Base-by-base conservation (phyloP, 192 early-diverging fungal genomes). In the Dispira simplex region DNA sequence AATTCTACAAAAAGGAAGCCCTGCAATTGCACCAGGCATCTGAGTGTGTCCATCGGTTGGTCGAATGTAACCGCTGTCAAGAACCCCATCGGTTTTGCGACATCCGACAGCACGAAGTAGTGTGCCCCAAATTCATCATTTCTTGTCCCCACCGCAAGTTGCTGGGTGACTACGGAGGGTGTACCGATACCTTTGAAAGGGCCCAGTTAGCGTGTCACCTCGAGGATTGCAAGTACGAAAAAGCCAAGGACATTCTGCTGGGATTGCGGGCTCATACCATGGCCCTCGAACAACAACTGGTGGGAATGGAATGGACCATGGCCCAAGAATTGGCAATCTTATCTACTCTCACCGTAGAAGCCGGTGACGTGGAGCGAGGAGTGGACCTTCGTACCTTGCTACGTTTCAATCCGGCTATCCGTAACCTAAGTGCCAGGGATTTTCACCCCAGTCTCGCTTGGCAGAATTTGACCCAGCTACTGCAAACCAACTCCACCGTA, bases 91-190 rank as follows among this genome's bases (percentile, higher is more conserved):
- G 46, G 53, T 65, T 44, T 43, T 23, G 52, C 46, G 45, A 65
- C 44, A 46, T 59, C 48, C 21, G 63, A 21, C 62, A 64, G 18
- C 66, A 67, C 54, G 66, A 64, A 27, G 43, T 13, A 1, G 46
- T 65, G n/a, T 67, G 66, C 64, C 64, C 53, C 39, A 44, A 44
- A 16, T 64, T 64, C 25, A 44, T 20, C 11, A 64, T 67, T 46
- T 49, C 11, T 52, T 67, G 66, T 59, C 64, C 64, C n/a, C 66
- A 67, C 25, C 48, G 28, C 43, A 64, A 54, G 45, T 63, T 67
- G 45, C 43, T 67, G 13, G 66, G 66, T 8, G 63, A 60, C 64
- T 67, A 52, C 53, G 66, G 66, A 14, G 66, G 66, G 10, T 67
- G 66, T 47, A 18, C 20, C 20, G 53, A 66, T 45, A 52, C 62